These are phyloP conservation scores for Corymbia maculata DNA, from an alignment of 345 rosid species.

Conservation along the genomic window DNA sequence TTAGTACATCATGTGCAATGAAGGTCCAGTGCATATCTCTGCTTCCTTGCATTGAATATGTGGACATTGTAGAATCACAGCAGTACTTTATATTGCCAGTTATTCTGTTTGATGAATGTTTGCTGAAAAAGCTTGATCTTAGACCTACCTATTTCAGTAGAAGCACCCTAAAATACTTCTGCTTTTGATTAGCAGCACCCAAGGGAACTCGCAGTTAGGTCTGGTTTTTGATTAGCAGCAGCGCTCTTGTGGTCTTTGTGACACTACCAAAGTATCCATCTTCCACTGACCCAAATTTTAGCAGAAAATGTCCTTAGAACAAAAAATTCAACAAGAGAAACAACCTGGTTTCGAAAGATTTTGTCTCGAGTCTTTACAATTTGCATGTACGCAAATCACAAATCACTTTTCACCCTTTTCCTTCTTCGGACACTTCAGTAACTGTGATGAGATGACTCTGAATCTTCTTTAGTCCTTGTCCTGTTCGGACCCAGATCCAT, in stretches of 20 bases:
- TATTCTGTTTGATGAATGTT: neutral
- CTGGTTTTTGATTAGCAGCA: neutral
- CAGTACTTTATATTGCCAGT: neutral
- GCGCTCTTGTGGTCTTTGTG: neutral
- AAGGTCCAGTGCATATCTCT: neutral
- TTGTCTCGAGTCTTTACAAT: neutral
- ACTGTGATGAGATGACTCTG: constrained; percentile 1
- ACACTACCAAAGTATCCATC: neutral
- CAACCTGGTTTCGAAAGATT: neutral
- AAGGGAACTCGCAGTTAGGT: neutral
- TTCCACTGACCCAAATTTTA: neutral
- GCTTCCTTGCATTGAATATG: neutral
- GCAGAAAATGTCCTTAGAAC: neutral
- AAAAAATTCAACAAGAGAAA: neutral
- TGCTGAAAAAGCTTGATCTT: neutral
- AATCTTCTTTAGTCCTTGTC: neutral
- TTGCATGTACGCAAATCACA: neutral
- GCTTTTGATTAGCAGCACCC: neutral
- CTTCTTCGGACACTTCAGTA: neutral
- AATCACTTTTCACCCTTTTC: neutral
- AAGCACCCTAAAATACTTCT: neutral
- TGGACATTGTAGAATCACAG: neutral
- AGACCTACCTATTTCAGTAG: neutral
- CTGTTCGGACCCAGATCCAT: neutral
- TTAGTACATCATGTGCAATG: neutral